These are phyloP conservation scores for Baudoinia panamericana DNA, from an alignment of 495 filamentous ascomycete genomes.

Conservation along the genomic window DNA sequence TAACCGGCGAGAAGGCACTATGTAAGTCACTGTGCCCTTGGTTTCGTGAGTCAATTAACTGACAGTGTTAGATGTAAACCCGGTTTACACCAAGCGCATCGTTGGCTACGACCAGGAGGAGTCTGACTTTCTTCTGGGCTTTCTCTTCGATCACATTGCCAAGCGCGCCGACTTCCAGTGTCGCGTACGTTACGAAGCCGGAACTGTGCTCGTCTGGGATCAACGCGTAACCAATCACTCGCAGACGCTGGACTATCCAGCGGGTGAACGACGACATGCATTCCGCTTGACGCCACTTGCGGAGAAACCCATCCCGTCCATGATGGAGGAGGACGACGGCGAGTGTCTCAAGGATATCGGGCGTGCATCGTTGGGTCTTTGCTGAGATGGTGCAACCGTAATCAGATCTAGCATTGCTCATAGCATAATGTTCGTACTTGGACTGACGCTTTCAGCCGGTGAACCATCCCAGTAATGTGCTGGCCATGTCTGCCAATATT, in stretches of 20 bases:
- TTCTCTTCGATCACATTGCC: conserved; percentile 76
- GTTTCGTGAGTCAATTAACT: not conserved
- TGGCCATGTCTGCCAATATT: no score
- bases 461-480: no score
- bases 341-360: no score
- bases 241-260: conserved; percentile 67
- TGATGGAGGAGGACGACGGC: no score
- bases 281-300: conserved; percentile 78
- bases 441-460: no score
- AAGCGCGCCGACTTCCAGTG: conserved; percentile 77
- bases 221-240: conserved; percentile 70
- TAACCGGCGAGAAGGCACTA: conserved; percentile 72
- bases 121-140: conserved; percentile 66
- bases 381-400: no score
- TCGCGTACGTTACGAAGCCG: conserved; percentile 69
- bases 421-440: no score
- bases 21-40: conserved; percentile 56
- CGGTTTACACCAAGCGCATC: conserved; percentile 50
- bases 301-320: no score
- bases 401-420: no score
- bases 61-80: conserved; percentile 22
- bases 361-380: no score
- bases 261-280: conserved; percentile 64
- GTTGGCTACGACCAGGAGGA: conserved; percentile 68
- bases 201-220: conserved; percentile 84